A percentile compares a stretch with the other conserved stretches of the same genome.
These are phyloP conservation scores for Boletellus sp. DNA, from an alignment of 768 basidiomycete species.

Conservation along the genomic window DNA sequence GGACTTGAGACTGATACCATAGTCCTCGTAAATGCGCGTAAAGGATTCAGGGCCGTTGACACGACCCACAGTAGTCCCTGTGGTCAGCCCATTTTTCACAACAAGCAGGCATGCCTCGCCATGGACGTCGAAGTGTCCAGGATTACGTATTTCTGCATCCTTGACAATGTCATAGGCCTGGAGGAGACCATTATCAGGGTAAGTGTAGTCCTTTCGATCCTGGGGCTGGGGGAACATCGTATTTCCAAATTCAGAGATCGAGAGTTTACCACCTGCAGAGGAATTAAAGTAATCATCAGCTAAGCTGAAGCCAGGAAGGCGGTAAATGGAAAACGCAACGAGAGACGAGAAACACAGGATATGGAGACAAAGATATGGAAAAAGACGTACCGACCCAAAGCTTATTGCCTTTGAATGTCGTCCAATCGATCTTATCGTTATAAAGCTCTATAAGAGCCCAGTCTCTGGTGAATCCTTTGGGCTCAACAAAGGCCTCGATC, in stretches of 20 bases:
- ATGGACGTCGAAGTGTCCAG: background rate
- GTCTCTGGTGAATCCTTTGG: background rate
- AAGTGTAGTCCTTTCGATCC: background rate
- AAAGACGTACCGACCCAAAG: background rate
- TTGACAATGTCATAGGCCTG: background rate
- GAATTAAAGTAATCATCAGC: too few relatives aligned
- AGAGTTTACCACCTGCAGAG: too few relatives aligned
- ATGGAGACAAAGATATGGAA: too few relatives aligned
- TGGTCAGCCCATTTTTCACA: constrained; percentile 13
- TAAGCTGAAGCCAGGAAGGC: too few relatives aligned
- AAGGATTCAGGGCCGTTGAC: constrained; percentile 12
- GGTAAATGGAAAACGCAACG: background rate
- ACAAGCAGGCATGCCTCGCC: constrained; percentile 13
- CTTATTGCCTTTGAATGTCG: background rate
- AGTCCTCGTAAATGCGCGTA: constrained; percentile 3
- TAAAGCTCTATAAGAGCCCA: background rate
- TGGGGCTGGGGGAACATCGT: background rate
- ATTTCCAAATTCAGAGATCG: too few relatives aligned
- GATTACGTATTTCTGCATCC: background rate
- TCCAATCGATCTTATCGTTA: background rate
- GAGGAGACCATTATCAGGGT: background rate
- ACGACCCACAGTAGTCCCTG: constrained; percentile 10
- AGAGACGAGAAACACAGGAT: background rate
- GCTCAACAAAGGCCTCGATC: background rate
- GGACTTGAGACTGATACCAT: background rate